Evolutionary conservation across 306 rosid species (phyloP).

Genomic region (Biancaea sappan): DNA sequence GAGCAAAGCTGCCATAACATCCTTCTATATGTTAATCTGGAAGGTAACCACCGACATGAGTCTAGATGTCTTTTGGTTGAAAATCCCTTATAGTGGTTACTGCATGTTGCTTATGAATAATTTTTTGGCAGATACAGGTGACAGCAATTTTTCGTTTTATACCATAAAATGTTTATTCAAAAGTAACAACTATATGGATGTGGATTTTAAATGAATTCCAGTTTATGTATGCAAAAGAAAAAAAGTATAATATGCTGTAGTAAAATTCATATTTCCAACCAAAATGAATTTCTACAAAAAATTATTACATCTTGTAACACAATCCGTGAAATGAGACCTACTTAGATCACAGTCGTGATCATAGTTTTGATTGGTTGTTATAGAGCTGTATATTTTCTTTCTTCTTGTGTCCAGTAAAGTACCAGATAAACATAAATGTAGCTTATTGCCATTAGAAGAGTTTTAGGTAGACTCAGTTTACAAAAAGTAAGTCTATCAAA

Average conservation of each 20-base stretch:
- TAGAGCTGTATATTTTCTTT: not conserved
- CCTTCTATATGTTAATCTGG: slow-evolving; percentile 98
- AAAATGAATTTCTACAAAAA: not conserved
- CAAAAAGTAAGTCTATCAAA: not conserved
- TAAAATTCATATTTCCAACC: not conserved
- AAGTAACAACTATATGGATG: not conserved
- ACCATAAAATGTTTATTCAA: not conserved
- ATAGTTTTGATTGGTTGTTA: not conserved
- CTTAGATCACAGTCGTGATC: not conserved
- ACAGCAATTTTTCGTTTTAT: not conserved
- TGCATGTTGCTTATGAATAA: not conserved
- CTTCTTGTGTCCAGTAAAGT: not conserved
- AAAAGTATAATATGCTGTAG: not conserved
- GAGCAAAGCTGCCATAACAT: slow-evolving; percentile 84
- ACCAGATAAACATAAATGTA: not conserved
- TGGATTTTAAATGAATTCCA: slow-evolving; percentile 10
- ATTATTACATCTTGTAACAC: not conserved
- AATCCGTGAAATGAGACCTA: too few relatives aligned
- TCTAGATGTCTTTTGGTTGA: slow-evolving; percentile 17
- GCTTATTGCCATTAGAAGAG: not conserved
- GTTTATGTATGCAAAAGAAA: not conserved
- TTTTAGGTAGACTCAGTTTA: not conserved
- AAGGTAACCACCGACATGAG: slow-evolving; percentile 58
- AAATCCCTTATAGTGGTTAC: not conserved
- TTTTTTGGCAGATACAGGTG: not conserved